These are phyloP conservation scores for Xylaria flabelliformis DNA, from an alignment of 495 filamentous ascomycete genomes.

Conservation along the genomic window DNA sequence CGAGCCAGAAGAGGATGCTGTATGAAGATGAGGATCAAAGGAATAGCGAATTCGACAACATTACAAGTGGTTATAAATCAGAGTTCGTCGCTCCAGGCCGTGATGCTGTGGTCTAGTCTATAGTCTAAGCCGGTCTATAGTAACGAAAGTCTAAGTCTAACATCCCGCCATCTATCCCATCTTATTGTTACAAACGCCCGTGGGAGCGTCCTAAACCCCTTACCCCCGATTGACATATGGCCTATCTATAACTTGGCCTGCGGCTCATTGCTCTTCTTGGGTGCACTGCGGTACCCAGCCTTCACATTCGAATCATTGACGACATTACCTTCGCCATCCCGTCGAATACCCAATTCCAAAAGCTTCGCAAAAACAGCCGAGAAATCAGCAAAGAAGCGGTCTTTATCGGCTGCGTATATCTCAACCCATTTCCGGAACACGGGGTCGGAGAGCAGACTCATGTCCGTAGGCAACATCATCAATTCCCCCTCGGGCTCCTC, in stretches of 20 bases:
- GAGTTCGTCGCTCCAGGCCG: neutral
- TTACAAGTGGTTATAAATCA: neutral
- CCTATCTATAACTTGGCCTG: slow-evolving; percentile 41
- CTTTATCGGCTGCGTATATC: slow-evolving; percentile 65
- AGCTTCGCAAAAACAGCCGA: slow-evolving; percentile 66
- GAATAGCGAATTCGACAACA: neutral
- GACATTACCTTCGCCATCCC: slow-evolving; percentile 57
- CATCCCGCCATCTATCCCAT: neutral
- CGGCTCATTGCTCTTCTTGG: slow-evolving; percentile 61
- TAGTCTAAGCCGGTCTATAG: slow-evolving; percentile 23
- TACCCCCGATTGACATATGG: neutral
- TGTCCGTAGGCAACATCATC: slow-evolving; percentile 62
- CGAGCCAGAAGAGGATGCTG: slow-evolving; percentile 5
- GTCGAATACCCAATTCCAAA: slow-evolving; percentile 63
- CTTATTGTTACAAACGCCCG: neutral
- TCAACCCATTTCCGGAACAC: slow-evolving; percentile 59
- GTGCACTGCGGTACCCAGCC: slow-evolving; percentile 63
- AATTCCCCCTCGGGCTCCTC: slow-evolving; percentile 54
- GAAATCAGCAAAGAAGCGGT: slow-evolving; percentile 67
- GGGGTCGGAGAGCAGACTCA: slow-evolving; percentile 47
- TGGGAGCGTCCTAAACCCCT: neutral
- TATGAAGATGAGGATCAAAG: neutral
- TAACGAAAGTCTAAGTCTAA: slow-evolving; percentile 34
- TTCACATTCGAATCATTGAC: slow-evolving; percentile 60
- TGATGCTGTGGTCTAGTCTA: slow-evolving; percentile 14